Evolutionary conservation across 352 stramenopile species (phyloP).

Genomic region (Pythium graminicola): DNA sequence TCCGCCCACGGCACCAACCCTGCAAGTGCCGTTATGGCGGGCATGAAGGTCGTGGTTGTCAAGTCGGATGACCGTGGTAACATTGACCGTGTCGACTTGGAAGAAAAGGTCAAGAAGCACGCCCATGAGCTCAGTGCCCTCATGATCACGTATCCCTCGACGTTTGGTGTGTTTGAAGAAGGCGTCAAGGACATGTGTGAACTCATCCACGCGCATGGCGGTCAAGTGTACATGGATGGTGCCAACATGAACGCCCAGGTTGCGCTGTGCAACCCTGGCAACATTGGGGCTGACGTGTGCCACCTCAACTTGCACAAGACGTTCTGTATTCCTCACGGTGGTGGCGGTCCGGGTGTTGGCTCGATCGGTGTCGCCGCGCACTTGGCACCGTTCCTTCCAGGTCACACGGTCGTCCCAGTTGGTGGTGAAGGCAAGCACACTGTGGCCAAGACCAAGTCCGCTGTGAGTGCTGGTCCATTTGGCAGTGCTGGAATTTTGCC

Average conservation of each 20-base stretch:
- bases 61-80: conserved; percentile 96
- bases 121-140: conserved; percentile 94
- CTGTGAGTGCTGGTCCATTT: conserved; percentile 94
- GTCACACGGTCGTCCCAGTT: conserved; percentile 85
- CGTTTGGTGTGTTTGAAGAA: conserved; percentile 98
- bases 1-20: conserved; percentile 99
- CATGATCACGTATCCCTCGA: conserved; percentile 99
- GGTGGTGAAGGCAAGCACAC: conserved; percentile 74
- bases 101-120: conserved; percentile 94
- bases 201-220: conserved; percentile 94
- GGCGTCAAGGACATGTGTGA: conserved; percentile 96
- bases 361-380: conserved; percentile 91
- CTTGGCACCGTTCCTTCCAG: conserved; percentile 94
- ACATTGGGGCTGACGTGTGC: conserved; percentile 97
- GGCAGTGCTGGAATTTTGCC: conserved; percentile 97
- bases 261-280: conserved; percentile 94
- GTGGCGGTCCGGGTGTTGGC: conserved; percentile 92
- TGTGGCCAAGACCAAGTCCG: conserved; percentile 68
- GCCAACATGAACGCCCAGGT: conserved; percentile 99
- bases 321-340: conserved; percentile 99
- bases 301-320: conserved; percentile 99
- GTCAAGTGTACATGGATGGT: conserved; percentile 99
- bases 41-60: conserved; percentile 97
- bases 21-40: conserved; percentile 95
- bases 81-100: conserved; percentile 94